phyloP scores from a whole-genome alignment of 73 alveolate species.

The Paramecium octaurelia region DNA sequence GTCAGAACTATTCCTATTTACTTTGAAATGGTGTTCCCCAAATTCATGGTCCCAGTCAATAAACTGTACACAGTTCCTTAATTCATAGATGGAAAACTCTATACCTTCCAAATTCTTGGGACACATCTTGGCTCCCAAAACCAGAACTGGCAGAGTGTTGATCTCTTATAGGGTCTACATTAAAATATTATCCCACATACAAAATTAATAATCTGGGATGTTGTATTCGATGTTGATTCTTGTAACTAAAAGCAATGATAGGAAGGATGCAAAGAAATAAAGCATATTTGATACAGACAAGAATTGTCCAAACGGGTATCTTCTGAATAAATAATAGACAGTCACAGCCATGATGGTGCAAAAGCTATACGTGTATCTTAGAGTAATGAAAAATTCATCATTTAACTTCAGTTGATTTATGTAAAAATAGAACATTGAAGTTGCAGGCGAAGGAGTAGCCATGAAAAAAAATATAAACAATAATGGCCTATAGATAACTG shows the following conservation, averaged over 20 bases:
- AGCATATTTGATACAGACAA: conserved; percentile 64
- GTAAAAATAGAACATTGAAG: conserved; percentile 59
- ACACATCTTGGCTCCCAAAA: conserved; percentile 77
- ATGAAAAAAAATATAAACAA: conserved; percentile 48
- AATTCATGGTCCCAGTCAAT: conserved; percentile 73
- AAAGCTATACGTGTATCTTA: conserved; percentile 68
- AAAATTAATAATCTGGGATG: conserved; percentile 61
- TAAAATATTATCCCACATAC: conserved; percentile 52
- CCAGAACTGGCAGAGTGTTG: conserved; percentile 78
- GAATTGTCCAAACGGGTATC: conserved; percentile 64
- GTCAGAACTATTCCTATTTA: conserved; percentile 76
- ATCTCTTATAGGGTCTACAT: conserved; percentile 67
- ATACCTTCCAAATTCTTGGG: conserved; percentile 78
- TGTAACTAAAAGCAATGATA: conserved; percentile 66
- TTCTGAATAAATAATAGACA: conserved; percentile 66
- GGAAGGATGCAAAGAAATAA: conserved; percentile 55
- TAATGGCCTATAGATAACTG: conserved; percentile 41
- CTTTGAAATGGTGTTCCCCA: conserved; percentile 73
- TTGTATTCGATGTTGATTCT: conserved; percentile 52
- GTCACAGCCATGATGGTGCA: conserved; percentile 75
- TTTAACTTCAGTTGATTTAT: conserved; percentile 40
- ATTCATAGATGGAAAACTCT: neutral
- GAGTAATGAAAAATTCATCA: conserved; percentile 71
- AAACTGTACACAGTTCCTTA: conserved; percentile 72
- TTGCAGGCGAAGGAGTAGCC: conserved; percentile 59